Conservation (phyloP, 768 basidiomycete genomes). For the Crucibulum laeve region DNA sequence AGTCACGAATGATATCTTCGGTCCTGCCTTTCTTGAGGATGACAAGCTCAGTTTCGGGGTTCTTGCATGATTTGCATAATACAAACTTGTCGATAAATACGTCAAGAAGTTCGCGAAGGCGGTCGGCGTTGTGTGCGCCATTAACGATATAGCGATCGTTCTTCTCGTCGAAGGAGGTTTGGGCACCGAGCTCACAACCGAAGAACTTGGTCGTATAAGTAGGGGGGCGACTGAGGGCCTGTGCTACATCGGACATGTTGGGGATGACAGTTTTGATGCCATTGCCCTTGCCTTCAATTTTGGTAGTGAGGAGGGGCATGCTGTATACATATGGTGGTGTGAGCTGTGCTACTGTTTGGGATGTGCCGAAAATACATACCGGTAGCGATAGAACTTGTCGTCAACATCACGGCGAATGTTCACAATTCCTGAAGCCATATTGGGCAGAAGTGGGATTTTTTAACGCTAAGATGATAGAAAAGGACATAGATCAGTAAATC, state of each 20-base stretch:
- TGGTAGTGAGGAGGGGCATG: slow-evolving; percentile 92
- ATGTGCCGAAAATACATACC: slow-evolving; percentile 35
- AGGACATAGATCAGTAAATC: neutral
- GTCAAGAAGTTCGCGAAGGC: slow-evolving; percentile 94
- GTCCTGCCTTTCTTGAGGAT: slow-evolving; percentile 76
- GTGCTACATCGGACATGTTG: slow-evolving; percentile 97
- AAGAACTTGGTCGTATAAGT: slow-evolving; percentile 99
- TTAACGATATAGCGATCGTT: slow-evolving; percentile 99
- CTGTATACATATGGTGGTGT: slow-evolving; percentile 31
- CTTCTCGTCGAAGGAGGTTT: slow-evolving; percentile 94
- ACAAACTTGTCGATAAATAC: slow-evolving; percentile 98
- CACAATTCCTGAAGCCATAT: slow-evolving; percentile 83
- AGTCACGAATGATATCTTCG: slow-evolving; percentile 91
- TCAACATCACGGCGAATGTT: slow-evolving; percentile 96
- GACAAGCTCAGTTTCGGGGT: slow-evolving; percentile 95
- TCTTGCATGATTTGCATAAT: slow-evolving; percentile 96
- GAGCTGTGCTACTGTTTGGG: neutral
- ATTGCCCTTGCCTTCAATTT: slow-evolving; percentile 99
- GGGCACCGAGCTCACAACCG: slow-evolving; percentile 96
- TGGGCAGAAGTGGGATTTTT: slow-evolving; percentile 47
- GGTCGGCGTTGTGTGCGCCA: slow-evolving; percentile 87
- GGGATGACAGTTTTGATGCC: slow-evolving; percentile 99
- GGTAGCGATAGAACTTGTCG: slow-evolving; percentile 96
- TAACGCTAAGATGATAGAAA: slow-evolving; percentile 42
- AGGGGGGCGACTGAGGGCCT: slow-evolving; percentile 91